These are phyloP conservation scores for Coleophoma eucalyptorum DNA, from an alignment of 2,329 filamentous ascomycete genomes.

Conservation along the genomic window DNA sequence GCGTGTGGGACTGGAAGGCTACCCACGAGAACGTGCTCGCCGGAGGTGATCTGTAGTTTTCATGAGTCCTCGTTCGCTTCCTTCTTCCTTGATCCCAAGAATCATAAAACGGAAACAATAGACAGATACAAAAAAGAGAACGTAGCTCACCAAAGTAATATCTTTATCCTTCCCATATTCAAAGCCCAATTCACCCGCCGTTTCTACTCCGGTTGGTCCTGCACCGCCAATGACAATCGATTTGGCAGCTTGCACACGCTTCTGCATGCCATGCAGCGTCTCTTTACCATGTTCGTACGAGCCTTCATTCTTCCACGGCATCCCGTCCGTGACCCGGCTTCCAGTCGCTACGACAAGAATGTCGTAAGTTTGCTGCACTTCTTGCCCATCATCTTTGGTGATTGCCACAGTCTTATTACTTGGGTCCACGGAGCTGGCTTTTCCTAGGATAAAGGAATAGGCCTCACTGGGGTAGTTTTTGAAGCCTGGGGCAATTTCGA, in stretches of 20 bases:
- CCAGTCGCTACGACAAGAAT: conserved; percentile 43
- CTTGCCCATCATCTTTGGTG: conserved; percentile 1
- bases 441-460: conserved; percentile 38
- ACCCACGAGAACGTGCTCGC: conserved; percentile 12
- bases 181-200: conserved; percentile 21
- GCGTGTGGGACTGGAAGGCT: conserved; percentile 10
- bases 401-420: conserved; percentile 27
- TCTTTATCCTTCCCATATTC: conserved; percentile 20
- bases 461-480: conserved; percentile 26
- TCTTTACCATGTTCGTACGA: conserved; percentile 9
- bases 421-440: conserved; percentile 29
- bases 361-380: conserved; percentile 31
- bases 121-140: no score
- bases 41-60: conserved; percentile 13
- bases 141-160: conserved; percentile 14
- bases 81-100: no score
- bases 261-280: conserved; percentile 2
- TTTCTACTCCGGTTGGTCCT: conserved; percentile 23
- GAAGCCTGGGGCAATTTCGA: conserved; percentile 26
- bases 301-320: conserved; percentile 44
- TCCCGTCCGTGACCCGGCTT: conserved; percentile 29
- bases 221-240: conserved; percentile 20
- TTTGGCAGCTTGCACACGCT: conserved; percentile 6
- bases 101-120: no score
- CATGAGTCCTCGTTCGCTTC: not conserved